These are phyloP conservation scores for Porpolomopsis calyptriformis DNA, from an alignment of 768 basidiomycete genomes.

Conservation along the genomic window DNA sequence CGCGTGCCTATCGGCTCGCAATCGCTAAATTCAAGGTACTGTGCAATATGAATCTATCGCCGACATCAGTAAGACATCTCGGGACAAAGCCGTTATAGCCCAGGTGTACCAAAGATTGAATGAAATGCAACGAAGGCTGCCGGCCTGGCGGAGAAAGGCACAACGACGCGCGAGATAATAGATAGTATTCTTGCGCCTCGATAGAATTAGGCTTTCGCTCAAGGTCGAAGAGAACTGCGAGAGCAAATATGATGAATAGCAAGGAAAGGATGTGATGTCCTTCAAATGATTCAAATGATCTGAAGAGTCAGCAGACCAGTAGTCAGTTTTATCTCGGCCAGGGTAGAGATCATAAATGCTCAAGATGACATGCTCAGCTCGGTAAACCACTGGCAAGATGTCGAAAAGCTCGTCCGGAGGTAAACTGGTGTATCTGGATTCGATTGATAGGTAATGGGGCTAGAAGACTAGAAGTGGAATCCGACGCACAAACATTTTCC, in stretches of 20 bases:
- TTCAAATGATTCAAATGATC: conserved; percentile 28
- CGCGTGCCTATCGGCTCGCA: conserved; percentile 35
- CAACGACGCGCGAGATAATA: conserved; percentile 45
- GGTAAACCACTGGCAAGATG: conserved; percentile 44
- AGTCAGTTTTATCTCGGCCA: background rate
- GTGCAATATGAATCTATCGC: conserved; percentile 30
- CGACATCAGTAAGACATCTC: background rate
- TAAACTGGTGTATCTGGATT: conserved; percentile 41
- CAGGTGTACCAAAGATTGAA: conserved; percentile 42
- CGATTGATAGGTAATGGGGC: conserved; percentile 1
- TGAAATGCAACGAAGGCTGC: conserved; percentile 43
- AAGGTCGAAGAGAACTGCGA: conserved; percentile 54
- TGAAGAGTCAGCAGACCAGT: conserved; percentile 7
- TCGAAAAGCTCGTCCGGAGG: conserved; percentile 46
- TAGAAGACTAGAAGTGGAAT: background rate
- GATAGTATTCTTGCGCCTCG: conserved; percentile 52
- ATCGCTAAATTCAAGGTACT: conserved; percentile 50
- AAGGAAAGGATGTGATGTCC: conserved; percentile 49
- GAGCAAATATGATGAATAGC: conserved; percentile 55
- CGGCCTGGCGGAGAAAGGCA: conserved; percentile 34
- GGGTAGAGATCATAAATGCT: background rate
- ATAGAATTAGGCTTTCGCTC: conserved; percentile 34
- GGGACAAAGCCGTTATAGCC: background rate
- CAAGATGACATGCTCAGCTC: conserved; percentile 29
- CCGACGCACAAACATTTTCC: conserved; percentile 44